A percentile compares a stretch with the other conserved stretches of the same genome.
Conservation (phyloP, 257 asterid genomes). For the Haberlea rhodopensis region DNA sequence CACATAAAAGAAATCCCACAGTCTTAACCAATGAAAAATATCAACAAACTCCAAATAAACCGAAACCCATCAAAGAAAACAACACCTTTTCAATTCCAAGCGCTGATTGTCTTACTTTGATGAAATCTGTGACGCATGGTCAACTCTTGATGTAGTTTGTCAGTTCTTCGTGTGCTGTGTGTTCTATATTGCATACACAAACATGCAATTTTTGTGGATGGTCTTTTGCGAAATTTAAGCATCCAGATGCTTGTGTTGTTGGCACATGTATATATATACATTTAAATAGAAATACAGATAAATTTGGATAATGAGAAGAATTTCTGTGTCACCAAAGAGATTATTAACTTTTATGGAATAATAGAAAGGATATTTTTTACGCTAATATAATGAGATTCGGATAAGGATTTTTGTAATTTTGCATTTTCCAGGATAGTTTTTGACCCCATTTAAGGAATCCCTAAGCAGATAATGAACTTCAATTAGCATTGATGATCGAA, state of each 20-base stretch:
- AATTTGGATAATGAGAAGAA: conserved; percentile 13
- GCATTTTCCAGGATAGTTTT: conserved; percentile 25
- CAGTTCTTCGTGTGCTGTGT: conserved; percentile 7
- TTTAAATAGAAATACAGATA: conserved; percentile 31
- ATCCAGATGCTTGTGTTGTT: neutral
- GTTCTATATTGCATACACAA: neutral
- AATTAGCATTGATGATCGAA: neutral
- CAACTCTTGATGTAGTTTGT: conserved; percentile 13
- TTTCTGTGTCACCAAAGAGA: conserved; percentile 4
- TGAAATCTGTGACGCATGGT: conserved; percentile 11
- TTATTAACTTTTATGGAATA: neutral
- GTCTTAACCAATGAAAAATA: conserved; percentile 18
- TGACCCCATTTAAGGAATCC: conserved; percentile 2
- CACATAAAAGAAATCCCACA: conserved; percentile 33
- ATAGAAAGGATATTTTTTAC: conserved; percentile 24
- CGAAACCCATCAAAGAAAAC: conserved; percentile 16
- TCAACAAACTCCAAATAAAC: conserved; percentile 19
- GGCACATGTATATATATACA: conserved; percentile 14
- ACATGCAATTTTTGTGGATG: conserved; percentile 21
- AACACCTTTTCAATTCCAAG: conserved; percentile 24
- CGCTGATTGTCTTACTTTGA: conserved; percentile 11
- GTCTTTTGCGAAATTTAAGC: conserved; percentile 23
- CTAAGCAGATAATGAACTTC: neutral
- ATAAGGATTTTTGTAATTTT: conserved; percentile 18
- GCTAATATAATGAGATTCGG: conserved; percentile 30